phyloP scores from a whole-genome alignment of 202 grass and related monocot species.

The Setaria viridis region DNA sequence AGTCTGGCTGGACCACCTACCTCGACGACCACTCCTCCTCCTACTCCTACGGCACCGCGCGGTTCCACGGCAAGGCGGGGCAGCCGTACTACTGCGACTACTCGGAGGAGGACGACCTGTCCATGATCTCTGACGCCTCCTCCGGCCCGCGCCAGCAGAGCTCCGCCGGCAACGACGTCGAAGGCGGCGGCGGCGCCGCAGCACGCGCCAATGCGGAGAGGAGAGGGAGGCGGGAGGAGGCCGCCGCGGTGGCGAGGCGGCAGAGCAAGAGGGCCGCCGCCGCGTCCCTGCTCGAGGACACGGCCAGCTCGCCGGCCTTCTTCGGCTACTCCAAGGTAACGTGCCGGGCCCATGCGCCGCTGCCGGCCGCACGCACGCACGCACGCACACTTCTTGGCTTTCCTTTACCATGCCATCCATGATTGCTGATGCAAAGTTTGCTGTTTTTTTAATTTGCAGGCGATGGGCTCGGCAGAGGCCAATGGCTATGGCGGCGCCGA shows the following conservation, averaged over 20 bases:
- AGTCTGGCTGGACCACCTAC: slow-evolving; percentile 94
- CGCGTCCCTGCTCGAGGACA: slow-evolving; percentile 71
- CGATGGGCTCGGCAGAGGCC: slow-evolving; percentile 23
- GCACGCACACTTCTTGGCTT: neutral
- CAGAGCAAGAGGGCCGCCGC: slow-evolving; percentile 44
- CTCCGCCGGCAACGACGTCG: slow-evolving; percentile 44
- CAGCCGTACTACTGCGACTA: slow-evolving; percentile 22
- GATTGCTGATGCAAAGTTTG: neutral
- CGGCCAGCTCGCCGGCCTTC: slow-evolving; percentile 75
- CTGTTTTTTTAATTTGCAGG: slow-evolving; percentile 12
- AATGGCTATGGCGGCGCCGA: slow-evolving; percentile 21
- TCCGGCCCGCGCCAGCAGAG: slow-evolving; percentile 75
- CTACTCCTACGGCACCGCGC: slow-evolving; percentile 28
- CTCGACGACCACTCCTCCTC: slow-evolving; percentile 60
- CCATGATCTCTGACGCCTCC: slow-evolving; percentile 98
- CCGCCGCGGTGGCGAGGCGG: slow-evolving; percentile 23
- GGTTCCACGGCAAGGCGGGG: slow-evolving; percentile 9
- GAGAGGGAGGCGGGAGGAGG: slow-evolving; percentile 29
- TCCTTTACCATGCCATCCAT: neutral
- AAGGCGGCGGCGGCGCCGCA: neutral
- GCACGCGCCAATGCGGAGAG: slow-evolving; percentile 28
- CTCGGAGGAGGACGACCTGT: slow-evolving; percentile 78
- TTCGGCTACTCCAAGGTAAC: slow-evolving; percentile 56
- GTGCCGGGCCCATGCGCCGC: neutral
- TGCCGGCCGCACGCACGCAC: neutral